Percentiles rank a stretch among this genome's conserved stretches.
Evolutionary conservation across 306 rosid genomes (phyloP).

Genomic region (Dalbergia oliveri): DNA sequence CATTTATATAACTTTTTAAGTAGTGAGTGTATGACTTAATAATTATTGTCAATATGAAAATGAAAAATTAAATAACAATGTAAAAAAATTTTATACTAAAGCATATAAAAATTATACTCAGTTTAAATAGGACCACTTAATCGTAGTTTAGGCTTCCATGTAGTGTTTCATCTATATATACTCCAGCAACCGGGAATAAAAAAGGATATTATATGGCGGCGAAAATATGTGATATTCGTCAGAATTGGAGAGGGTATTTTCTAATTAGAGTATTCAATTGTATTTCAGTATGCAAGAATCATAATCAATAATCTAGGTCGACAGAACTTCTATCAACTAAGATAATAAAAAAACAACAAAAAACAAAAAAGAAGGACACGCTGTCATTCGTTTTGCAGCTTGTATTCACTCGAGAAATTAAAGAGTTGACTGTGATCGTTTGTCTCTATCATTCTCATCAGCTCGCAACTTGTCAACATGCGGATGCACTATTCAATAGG

Average conservation of each 20-base stretch:
- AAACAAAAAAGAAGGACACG: conserved; percentile 16
- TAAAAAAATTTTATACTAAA: no score
- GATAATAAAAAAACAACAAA: not conserved
- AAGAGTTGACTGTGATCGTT: conserved; percentile 42
- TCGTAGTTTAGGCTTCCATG: not conserved
- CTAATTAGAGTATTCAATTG: not conserved
- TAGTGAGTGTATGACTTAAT: no score
- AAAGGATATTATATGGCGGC: not conserved
- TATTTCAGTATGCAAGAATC: not conserved
- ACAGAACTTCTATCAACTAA: not conserved
- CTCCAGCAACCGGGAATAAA: no score
- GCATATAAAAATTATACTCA: no score
- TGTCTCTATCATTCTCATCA: conserved; percentile 11
- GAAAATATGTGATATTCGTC: not conserved
- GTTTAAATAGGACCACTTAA: not conserved
- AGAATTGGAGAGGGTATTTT: not conserved
- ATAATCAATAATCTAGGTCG: not conserved
- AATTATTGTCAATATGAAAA: no score
- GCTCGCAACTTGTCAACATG: conserved; percentile 45
- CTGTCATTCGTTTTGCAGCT: conserved; percentile 37
- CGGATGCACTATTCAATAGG: not conserved
- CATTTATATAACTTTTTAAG: no score
- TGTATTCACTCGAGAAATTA: conserved; percentile 22
- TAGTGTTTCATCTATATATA: not conserved
- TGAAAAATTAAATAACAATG: no score